Evolutionary conservation across 1,284 basidiomycete species (phyloP).

Genomic region (Rhodotorula sp.): DNA sequence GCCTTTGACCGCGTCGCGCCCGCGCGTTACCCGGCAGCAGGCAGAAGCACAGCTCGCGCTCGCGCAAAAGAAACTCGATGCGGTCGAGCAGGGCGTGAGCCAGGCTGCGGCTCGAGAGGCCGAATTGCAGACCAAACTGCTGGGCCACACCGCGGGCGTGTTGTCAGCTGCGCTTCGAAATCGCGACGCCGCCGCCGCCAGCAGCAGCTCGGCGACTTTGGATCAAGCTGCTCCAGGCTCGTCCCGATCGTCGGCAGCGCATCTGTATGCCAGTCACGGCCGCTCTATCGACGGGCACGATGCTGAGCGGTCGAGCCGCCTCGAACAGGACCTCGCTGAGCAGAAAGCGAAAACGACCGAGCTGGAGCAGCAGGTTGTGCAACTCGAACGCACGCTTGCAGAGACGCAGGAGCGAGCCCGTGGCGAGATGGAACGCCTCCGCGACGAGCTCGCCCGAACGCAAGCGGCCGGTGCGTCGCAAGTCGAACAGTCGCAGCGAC

Average conservation of each 20-base stretch:
- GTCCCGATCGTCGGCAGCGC: background rate
- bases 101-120: slow-evolving; percentile 21
- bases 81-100: slow-evolving; percentile 19
- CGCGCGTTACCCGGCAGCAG: slow-evolving; percentile 16
- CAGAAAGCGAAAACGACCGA: background rate
- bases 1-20: background rate
- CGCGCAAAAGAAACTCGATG: slow-evolving; percentile 29
- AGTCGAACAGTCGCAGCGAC: background rate
- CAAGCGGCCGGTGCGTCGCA: background rate
- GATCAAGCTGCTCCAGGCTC: background rate
- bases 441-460: background rate
- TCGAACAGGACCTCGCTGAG: background rate
- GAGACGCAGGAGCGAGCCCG: background rate
- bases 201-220: background rate
- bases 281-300: background rate
- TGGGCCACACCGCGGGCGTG: slow-evolving; percentile 41
- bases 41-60: slow-evolving; percentile 26
- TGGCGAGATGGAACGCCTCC: slow-evolving; percentile 9
- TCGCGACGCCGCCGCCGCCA: background rate
- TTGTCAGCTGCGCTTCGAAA: slow-evolving; percentile 22
- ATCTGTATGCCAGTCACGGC: slow-evolving; percentile 38
- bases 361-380: slow-evolving; percentile 17
- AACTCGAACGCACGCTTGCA: slow-evolving; percentile 7
- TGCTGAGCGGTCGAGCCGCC: background rate
- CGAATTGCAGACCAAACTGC: slow-evolving; percentile 17